These are phyloP conservation scores for Neurospora sp. DNA, from an alignment of 495 filamentous ascomycete genomes.

Conservation along the genomic window DNA sequence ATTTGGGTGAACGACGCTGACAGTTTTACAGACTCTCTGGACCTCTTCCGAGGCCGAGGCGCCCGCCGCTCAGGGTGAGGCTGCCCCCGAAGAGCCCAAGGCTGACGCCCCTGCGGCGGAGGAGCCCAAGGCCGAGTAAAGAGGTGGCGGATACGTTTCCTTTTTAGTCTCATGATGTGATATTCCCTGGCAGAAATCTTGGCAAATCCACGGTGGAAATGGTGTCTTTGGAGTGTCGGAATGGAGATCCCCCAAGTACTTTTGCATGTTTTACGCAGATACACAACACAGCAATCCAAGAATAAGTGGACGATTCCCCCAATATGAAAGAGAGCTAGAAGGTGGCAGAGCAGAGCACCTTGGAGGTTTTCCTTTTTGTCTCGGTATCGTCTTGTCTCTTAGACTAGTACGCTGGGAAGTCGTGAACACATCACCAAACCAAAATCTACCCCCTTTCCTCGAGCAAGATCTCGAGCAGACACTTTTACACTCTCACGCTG, in stretches of 20 bases:
- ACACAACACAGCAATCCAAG: conserved; percentile 26
- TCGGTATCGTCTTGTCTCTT: conserved; percentile 36
- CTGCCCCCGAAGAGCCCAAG: conserved; percentile 41
- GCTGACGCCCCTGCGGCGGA: conserved; percentile 31
- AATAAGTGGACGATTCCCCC: conserved; percentile 29
- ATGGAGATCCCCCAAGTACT: conserved; percentile 36
- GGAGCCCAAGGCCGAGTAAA: conserved; percentile 45
- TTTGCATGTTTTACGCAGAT: conserved; percentile 44
- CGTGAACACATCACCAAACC: conserved; percentile 30
- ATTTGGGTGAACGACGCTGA: conserved; percentile 5
- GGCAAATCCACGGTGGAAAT: conserved; percentile 29
- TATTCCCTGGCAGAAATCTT: conserved; percentile 27
- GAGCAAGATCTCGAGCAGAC: not conserved
- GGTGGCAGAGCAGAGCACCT: conserved; percentile 30
- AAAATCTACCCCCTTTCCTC: conserved; percentile 23
- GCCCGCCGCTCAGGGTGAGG: conserved; percentile 49
- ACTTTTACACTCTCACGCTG: not conserved
- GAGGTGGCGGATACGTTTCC: conserved; percentile 13
- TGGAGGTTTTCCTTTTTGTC: conserved; percentile 29
- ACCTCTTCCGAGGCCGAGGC: conserved; percentile 96
- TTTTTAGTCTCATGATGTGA: conserved; percentile 23
- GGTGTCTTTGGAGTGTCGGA: conserved; percentile 45
- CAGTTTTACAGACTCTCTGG: conserved; percentile 74
- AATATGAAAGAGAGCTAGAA: conserved; percentile 12
- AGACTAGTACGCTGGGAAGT: conserved; percentile 33